Percentiles rank a stretch among this genome's conserved stretches.
Conservation (phyloP, 257 asterid species). For the Solanum sparsipilum region DNA sequence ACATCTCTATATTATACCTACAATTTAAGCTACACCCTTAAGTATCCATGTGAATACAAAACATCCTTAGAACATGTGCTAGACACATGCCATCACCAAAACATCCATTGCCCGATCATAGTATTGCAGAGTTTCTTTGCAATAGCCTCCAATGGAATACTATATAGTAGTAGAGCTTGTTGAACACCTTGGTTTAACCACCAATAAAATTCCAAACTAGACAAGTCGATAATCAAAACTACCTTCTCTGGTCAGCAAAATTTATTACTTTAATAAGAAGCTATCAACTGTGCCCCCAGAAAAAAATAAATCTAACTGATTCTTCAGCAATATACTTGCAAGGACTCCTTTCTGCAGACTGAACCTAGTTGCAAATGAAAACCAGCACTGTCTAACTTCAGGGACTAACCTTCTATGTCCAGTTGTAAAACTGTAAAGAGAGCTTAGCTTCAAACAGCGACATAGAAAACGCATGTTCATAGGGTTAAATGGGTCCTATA, state of each 20-base stretch:
- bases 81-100: background rate
- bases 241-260: background rate
- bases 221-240: background rate
- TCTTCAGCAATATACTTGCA: background rate
- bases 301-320: background rate
- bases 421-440: background rate
- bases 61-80: background rate
- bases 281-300: background rate
- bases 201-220: background rate
- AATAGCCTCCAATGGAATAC: background rate
- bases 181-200: background rate
- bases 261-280: background rate
- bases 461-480: background rate
- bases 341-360: background rate
- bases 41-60: background rate
- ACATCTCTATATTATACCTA: background rate
- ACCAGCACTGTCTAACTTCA: background rate
- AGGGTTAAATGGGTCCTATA: background rate
- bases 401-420: background rate
- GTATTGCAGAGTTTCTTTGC: background rate
- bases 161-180: background rate
- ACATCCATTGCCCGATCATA: background rate
- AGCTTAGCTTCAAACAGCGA: background rate
- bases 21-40: background rate
- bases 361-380: background rate